Percentiles rank a stretch among this genome's conserved stretches.
phyloP scores from a whole-genome alignment of 225 moss, liverwort and hornwort genomes.

The Thuidium tamariscinum region DNA sequence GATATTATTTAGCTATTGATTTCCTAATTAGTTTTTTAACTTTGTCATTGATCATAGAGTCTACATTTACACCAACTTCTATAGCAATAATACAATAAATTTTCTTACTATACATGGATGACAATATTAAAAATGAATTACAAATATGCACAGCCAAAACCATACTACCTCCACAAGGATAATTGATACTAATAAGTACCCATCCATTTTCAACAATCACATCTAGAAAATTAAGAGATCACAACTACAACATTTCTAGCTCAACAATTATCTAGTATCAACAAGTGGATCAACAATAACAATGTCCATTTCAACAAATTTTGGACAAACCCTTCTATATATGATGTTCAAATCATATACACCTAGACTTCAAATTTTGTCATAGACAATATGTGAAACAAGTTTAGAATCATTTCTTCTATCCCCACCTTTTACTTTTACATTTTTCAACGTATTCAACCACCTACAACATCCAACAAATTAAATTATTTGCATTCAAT shows the following conservation, averaged over 20 bases:
- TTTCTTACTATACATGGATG: neutral
- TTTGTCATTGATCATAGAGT: neutral
- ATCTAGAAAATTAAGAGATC: neutral
- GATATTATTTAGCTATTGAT: neutral
- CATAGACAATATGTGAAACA: neutral
- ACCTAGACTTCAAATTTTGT: neutral
- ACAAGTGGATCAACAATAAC: neutral
- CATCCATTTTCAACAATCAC: neutral
- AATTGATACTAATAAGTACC: accelerated
- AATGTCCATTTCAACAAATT: neutral
- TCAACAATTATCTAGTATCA: neutral
- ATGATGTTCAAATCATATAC: neutral
- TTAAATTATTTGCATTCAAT: neutral
- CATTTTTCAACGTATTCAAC: neutral
- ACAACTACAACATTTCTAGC: accelerated
- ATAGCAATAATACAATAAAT: accelerated
- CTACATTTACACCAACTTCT: neutral
- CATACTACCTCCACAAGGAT: neutral
- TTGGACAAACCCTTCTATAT: neutral
- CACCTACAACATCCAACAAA: neutral
- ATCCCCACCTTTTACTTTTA: neutral
- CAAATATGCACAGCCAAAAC: accelerated
- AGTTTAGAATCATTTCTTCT: neutral
- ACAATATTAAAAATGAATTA: neutral
- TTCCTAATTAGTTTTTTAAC: neutral